phyloP scores from a whole-genome alignment of 352 stramenopile genomes.

The Phytophthora chlamydospora region DNA sequence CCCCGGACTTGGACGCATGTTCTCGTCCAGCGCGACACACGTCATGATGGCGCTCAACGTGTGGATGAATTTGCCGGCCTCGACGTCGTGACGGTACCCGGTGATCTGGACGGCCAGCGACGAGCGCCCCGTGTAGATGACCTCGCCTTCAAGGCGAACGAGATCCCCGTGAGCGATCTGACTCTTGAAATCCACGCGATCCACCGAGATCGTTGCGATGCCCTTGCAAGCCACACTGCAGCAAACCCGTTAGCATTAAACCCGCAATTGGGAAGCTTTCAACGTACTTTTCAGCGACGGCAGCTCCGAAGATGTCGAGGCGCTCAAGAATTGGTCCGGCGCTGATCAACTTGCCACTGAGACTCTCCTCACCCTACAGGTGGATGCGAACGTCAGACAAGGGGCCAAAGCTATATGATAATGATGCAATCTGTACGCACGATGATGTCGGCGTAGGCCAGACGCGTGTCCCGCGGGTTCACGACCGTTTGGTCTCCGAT shows the following conservation, averaged over 20 bases:
- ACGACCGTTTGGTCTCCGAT: slow-evolving; percentile 42
- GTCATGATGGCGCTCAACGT: slow-evolving; percentile 78
- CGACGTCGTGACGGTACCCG: slow-evolving; percentile 69
- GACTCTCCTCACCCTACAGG: slow-evolving; percentile 53
- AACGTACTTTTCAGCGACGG: slow-evolving; percentile 66
- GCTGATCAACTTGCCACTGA: slow-evolving; percentile 58
- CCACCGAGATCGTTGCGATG: slow-evolving; percentile 71
- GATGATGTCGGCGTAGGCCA: slow-evolving; percentile 70
- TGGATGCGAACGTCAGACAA: background rate
- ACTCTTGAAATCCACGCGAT: slow-evolving; percentile 71
- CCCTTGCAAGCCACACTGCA: slow-evolving; percentile 55
- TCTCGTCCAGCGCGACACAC: slow-evolving; percentile 68
- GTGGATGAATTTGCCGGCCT: slow-evolving; percentile 70
- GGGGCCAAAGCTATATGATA: background rate
- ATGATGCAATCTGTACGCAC: slow-evolving; percentile 27
- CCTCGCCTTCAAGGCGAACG: slow-evolving; percentile 66
- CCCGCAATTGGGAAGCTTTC: background rate
- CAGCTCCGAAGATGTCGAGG: slow-evolving; percentile 68
- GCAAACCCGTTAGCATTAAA: background rate
- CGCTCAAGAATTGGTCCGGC: slow-evolving; percentile 55
- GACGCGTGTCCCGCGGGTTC: slow-evolving; percentile 56
- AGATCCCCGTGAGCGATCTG: slow-evolving; percentile 70
- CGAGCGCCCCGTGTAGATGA: slow-evolving; percentile 64
- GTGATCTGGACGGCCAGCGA: slow-evolving; percentile 69
- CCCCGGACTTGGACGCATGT: slow-evolving; percentile 60